phyloP scores from a whole-genome alignment of 352 stramenopile genomes.

The Phytophthora cryptogea region DNA sequence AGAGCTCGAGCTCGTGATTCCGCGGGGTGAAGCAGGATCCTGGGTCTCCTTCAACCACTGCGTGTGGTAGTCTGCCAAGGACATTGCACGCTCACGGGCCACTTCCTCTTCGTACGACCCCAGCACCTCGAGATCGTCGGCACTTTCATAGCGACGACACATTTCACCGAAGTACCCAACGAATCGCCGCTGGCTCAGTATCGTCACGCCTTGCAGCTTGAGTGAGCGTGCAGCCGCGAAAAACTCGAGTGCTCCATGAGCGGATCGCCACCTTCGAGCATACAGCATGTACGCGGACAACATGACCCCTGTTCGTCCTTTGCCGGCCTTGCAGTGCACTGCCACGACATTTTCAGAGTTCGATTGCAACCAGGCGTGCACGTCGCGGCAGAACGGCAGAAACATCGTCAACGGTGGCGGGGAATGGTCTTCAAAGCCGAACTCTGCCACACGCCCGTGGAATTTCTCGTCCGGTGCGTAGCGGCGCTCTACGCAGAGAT shows the following conservation, averaged over 20 bases:
- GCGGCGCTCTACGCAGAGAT: conserved; percentile 88
- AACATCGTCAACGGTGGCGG: conserved; percentile 79
- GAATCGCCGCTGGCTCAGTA: conserved; percentile 80
- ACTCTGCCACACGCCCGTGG: conserved; percentile 72
- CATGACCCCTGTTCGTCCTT: conserved; percentile 91
- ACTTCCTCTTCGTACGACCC: conserved; percentile 27
- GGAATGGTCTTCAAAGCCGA: conserved; percentile 89
- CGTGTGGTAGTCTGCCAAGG: conserved; percentile 41
- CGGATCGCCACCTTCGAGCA: conserved; percentile 57
- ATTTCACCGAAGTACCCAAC: conserved; percentile 74
- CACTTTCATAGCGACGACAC: conserved; percentile 42
- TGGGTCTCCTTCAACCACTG: conserved; percentile 57
- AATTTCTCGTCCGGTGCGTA: conserved; percentile 81
- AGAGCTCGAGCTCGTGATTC: conserved; percentile 2
- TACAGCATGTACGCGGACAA: conserved; percentile 82
- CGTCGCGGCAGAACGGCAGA: conserved; percentile 67
- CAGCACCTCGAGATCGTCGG: conserved; percentile 9
- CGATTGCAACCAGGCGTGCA: conserved; percentile 55
- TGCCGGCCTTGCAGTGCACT: conserved; percentile 92
- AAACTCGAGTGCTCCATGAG: conserved; percentile 65
- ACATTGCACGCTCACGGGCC: conserved; percentile 39
- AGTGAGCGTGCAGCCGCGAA: conserved; percentile 73
- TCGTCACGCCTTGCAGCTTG: conserved; percentile 84
- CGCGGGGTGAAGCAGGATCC: conserved; percentile 22
- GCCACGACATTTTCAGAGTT: conserved; percentile 81